phyloP scores from a whole-genome alignment of 2,329 filamentous ascomycete species.

The Aspergillus piperis region DNA sequence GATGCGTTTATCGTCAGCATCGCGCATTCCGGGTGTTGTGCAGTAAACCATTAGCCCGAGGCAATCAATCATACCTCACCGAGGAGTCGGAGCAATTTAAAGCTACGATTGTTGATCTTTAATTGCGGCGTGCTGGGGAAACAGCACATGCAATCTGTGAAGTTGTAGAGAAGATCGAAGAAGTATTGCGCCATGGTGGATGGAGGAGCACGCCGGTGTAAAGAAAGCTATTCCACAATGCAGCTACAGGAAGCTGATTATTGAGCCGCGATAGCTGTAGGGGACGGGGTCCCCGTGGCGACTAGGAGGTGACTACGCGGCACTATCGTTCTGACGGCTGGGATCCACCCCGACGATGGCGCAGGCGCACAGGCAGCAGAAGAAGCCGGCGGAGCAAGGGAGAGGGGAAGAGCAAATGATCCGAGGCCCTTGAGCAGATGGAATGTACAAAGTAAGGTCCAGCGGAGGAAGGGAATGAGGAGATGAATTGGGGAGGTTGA shows the following conservation, averaged over 20 bases:
- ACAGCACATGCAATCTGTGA: conserved; percentile 94
- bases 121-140: conserved; percentile 92
- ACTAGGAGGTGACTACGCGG: conserved; percentile 5
- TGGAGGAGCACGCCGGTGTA: not conserved
- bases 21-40: conserved; percentile 3
- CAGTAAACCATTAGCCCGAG: not conserved
- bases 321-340: conserved; percentile 10
- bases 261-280: not conserved
- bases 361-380: conserved; percentile 8
- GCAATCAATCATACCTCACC: conserved; percentile 68
- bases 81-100: conserved; percentile 91
- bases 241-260: not conserved
- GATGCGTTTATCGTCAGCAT: conserved; percentile 12
- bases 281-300: conserved; percentile 6
- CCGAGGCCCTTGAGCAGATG: not conserved
- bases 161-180: conserved; percentile 83
- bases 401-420: not conserved
- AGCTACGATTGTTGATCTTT: conserved; percentile 91
- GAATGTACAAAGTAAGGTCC: conserved; percentile 1
- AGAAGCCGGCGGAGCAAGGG: conserved; percentile 12
- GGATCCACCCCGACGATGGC: conserved; percentile 3
- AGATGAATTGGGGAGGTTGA: not conserved
- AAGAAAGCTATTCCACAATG: not conserved
- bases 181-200: conserved; percentile 74
- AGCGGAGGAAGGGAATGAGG: not conserved